Evolutionary conservation across 805 yeast species (phyloP), one percentile per base, ranked within the genome.

Genomic region (Kodamaea fukazawae): DNA sequence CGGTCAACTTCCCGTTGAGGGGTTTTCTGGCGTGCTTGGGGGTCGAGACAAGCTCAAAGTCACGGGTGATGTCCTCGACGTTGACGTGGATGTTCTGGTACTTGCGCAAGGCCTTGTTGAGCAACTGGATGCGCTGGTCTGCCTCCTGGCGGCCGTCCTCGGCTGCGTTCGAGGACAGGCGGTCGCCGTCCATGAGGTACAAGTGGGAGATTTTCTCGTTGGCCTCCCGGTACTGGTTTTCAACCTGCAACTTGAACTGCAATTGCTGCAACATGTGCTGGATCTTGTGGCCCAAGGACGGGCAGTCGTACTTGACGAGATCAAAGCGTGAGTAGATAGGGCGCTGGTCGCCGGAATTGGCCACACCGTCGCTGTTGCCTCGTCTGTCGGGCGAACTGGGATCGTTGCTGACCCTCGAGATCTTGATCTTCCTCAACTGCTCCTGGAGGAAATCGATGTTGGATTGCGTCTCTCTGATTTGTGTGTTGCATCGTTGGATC

Each of bases 181-280:
- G 79, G 63, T 93, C 99, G 42, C 98, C 96, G 55, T 93, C 97
- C 61, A 84, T 75, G 54, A 83, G 83, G 58, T 93, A 93, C 39
- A 93, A 76, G 50, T 81, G 86, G 18, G 85, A 81, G 55, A 93
- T 77, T 60, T 91, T 93, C 47, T 87, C 95, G 50, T 89, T 89
- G 4, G 97, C 98, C 48, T 83, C 91, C 53, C 83, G 81, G 63
- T 91, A 93, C 63, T 93, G 96, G 51, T 86, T 81, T 60, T 93
- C 99, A 28, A 91, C 95, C 55, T 91, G 93, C 33, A 91, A 73
- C 63, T 93, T 93, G 61, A 91, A 89, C 58, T 90, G 96, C 44
- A 93, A 72, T 61, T 89, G 95, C 64, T 90, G 97, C 40, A 91
- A 75, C 98, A 93, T 90, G 53, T 86, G 82, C 63, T 88, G 96